Evolutionary conservation across 1,284 basidiomycete species (phyloP), one percentile per base, ranked within the genome.

Genomic region (Meira miltonrushii): DNA sequence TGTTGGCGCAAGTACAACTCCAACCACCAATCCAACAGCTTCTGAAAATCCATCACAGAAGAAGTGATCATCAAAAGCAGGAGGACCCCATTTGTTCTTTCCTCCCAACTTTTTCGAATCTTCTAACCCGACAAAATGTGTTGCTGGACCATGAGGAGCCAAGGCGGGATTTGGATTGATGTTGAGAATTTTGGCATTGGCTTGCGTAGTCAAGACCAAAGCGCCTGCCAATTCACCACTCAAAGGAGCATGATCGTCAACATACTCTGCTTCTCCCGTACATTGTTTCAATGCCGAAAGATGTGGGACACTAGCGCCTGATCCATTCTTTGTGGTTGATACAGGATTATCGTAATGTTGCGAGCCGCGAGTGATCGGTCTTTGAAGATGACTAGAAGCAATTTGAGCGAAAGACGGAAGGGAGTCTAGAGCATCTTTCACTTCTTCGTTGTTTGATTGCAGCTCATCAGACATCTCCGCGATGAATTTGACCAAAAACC

Each of bases 401-500:
- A 75, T 44, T 43, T 67, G 64, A 21, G 71, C 70, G 9, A 74
- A 58, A 13, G 53, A 58, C 17, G 71, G 63, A 8, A 19, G 48
- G 46, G 9, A 50, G 23, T 0, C 39, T 3, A n/a, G 25, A 50
- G n/a, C 64, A 17, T 17, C 43, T 44, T 44, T 44, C 3, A 9
- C 4, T 55, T 59, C 53, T 33, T 33, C 28, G 28, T 8, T 33
- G 8, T 33, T 33, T 47, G 61, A 25, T 4, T 65, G 62, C 10
- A 68, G 57, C 1, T 63, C 48, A 2, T 62, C 57, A 15, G 70
- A 61, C 51, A 78, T 70, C 7, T 71, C 61, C 39, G 66, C 58
- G 66, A 74, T 79, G 65, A 79, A 79, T 19, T 75, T 73, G 19
- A 71, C 73, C 54, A 79, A 57, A 66, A 80, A 80, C 10, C 78